Evolutionary conservation across 2,329 filamentous ascomycete genomes (phyloP), one percentile per base, ranked within the genome.

Genomic region (Epichloe amarillans): DNA sequence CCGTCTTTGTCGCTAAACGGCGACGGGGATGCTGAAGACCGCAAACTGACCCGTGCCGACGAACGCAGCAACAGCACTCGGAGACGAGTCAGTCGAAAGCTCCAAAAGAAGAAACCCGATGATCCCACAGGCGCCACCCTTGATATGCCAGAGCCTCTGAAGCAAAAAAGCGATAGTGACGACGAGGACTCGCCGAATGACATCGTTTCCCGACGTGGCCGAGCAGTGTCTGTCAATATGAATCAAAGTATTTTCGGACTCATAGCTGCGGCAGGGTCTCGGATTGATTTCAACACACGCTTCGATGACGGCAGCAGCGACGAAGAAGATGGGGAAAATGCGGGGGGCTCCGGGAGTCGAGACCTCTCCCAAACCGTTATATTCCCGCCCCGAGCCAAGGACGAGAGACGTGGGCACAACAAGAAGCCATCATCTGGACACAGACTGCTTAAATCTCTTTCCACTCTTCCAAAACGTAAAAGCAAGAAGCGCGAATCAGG

Each of bases 171-270:
- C 55, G 75, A 73, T 51, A 70, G 76, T 52, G 69, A 69, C n/a
- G 67, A 64, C 35, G 74, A 76, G 44, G 72, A 78, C 57, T 52
- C 53, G 6, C 54, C 52, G 26, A 52, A 51, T 38, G 72, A 76
- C 38, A 67, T 73, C 42, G 57, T 67, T 4, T 66, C 72, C 2
- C 64, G 60, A 8, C 70, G 72, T 51, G 69, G 68, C 38, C 67
- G 70, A 14, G 70, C 73, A 55, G 72, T 77, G 64, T 75, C 77
- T 52, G 72, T 80, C 68, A 88, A 89, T 61, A 88, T 95, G 82
- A 93, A 95, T 66, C 90, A 95, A 72, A 94, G 88, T 56, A 83
- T 97, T 50, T 95, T 96, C 65, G 89, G 88, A 50, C 80, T 97
- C 69, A 90, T 97, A 57, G 87, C 90, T 6, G 88, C 88, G 15